Evolutionary conservation across 306 rosid genomes (phyloP).

Genomic region (Glycyrrhiza uralensis): DNA sequence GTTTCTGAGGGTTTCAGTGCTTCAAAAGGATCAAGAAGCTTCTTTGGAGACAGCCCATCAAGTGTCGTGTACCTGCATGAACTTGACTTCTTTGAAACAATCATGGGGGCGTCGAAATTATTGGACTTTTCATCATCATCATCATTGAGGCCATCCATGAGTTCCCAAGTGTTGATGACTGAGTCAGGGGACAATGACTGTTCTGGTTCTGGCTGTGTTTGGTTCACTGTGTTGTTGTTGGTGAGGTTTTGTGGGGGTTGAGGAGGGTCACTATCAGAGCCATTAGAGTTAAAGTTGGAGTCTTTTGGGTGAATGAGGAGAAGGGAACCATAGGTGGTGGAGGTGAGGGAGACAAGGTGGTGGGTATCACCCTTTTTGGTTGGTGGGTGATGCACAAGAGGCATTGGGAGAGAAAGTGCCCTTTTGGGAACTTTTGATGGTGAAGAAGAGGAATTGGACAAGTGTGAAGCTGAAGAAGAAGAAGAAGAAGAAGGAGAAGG

Average conservation of each 20-base stretch:
- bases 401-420: conserved; percentile 54
- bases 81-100: conserved; percentile 17
- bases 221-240: too few species aligned
- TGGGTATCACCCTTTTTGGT: conserved; percentile 71
- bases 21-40: conserved; percentile 35
- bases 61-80: conserved; percentile 41
- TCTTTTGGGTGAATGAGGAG: conserved; percentile 43
- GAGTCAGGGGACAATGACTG: conserved; percentile 69
- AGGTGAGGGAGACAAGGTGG: conserved; percentile 82
- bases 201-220: conserved; percentile 24
- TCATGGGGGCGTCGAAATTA: conserved; percentile 7
- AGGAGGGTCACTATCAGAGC: not conserved
- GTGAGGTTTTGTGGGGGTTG: not conserved
- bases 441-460: conserved; percentile 38
- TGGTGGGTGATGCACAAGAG: conserved; percentile 80
- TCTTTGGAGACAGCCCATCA: conserved; percentile 45
- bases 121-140: not conserved
- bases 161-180: conserved; percentile 89
- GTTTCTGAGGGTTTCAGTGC: conserved; percentile 30
- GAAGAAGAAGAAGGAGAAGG: conserved; percentile 5
- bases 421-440: conserved; percentile 41
- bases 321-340: conserved; percentile 82
- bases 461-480: conserved; percentile 32
- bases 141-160: conserved; percentile 54
- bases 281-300: conserved; percentile 25